Conservation (phyloP, 2,329 filamentous ascomycete species). For the Lomentospora prolificans region DNA sequence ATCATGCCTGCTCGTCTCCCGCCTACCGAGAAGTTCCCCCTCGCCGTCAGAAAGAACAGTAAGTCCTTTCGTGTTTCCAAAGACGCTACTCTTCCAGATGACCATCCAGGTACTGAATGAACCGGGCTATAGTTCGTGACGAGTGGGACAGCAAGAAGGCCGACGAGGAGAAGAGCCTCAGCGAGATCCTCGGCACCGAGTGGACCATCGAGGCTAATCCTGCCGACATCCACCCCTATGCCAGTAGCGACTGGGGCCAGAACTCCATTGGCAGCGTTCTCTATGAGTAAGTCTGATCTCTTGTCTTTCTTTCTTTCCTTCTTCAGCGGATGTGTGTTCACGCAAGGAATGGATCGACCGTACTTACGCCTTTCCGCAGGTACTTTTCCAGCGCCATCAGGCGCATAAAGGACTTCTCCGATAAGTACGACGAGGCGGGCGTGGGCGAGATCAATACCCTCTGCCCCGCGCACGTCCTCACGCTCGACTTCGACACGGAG, state of each 20-base stretch:
- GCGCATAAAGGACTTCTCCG: conserved; percentile 28
- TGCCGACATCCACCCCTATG: conserved; percentile 36
- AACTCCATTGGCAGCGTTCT: conserved; percentile 34
- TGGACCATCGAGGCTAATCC: conserved; percentile 43
- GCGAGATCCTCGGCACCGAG: conserved; percentile 30
- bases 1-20: conserved; percentile 27
- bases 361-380: conserved; percentile 18
- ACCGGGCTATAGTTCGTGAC: conserved; percentile 47
- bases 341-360: too few relatives aligned
- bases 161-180: conserved; percentile 32
- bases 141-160: conserved; percentile 38
- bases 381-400: conserved; percentile 33
- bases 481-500: conserved; percentile 34
- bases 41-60: conserved; percentile 43
- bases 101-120: not conserved
- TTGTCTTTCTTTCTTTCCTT: not conserved
- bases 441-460: conserved; percentile 38
- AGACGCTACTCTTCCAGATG: not conserved
- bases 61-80: conserved; percentile 12
- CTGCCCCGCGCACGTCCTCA: conserved; percentile 30
- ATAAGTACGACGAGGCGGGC: conserved; percentile 26
- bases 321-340: not conserved
- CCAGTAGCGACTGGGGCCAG: conserved; percentile 28
- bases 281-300: conserved; percentile 22
- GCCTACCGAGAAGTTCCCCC: conserved; percentile 39